Conservation (phyloP, 495 filamentous ascomycete species). For the Daldinia bambusicola region DNA sequence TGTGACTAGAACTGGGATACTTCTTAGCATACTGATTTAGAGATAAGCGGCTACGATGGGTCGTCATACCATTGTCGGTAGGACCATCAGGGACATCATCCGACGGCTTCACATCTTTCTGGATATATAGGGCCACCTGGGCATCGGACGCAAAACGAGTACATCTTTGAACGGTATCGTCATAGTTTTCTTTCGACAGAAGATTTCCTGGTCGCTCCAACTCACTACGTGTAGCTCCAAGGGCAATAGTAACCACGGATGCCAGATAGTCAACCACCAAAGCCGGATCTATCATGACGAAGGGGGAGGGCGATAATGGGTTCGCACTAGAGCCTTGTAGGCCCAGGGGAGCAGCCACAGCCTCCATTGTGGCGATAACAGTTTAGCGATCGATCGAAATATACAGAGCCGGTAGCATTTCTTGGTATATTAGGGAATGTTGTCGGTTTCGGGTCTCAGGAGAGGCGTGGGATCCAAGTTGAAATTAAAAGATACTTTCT, state of each 20-base stretch:
- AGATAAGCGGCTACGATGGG: not conserved
- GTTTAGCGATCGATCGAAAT: slow-evolving; percentile 38
- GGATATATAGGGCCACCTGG: slow-evolving; percentile 87
- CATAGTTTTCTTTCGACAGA: slow-evolving; percentile 73
- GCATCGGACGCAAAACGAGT: slow-evolving; percentile 88
- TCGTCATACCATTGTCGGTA: slow-evolving; percentile 46
- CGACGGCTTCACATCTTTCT: slow-evolving; percentile 75
- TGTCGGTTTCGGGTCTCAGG: slow-evolving; percentile 28
- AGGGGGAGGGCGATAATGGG: slow-evolving; percentile 55
- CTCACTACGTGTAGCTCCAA: slow-evolving; percentile 84
- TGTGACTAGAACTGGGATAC: slow-evolving; percentile 47
- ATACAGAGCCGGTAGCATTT: slow-evolving; percentile 38
- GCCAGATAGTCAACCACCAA: slow-evolving; percentile 81
- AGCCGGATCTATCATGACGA: slow-evolving; percentile 59
- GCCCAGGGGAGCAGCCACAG: slow-evolving; percentile 54
- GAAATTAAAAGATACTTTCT: slow-evolving; percentile 30
- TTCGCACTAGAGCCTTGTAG: slow-evolving; percentile 54
- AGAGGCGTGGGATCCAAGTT: slow-evolving; percentile 18
- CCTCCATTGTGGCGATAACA: slow-evolving; percentile 57
- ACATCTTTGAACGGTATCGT: slow-evolving; percentile 86
- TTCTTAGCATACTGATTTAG: slow-evolving; percentile 22
- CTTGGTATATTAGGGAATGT: slow-evolving; percentile 37
- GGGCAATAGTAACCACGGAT: slow-evolving; percentile 80
- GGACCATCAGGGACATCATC: slow-evolving; percentile 48
- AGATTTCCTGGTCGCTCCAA: slow-evolving; percentile 83